Evolutionary conservation across 2,329 filamentous ascomycete genomes (phyloP).

Genomic region (Dactylellina sp.): DNA sequence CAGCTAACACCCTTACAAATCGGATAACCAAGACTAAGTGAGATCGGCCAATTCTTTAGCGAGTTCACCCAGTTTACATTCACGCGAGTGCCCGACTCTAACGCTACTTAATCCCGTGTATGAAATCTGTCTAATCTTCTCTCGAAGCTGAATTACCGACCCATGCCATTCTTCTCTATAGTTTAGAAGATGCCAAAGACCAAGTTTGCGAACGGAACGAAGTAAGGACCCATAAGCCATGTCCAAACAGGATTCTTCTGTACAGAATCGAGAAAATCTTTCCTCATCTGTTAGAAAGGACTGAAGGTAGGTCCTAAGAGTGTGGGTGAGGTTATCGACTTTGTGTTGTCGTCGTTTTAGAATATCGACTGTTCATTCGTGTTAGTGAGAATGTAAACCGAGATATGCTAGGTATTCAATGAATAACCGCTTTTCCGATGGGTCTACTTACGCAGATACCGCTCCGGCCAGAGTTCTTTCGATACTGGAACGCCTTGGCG

Average conservation of each 20-base stretch:
- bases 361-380: too few relatives aligned
- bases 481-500: background rate
- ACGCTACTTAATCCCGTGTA: background rate
- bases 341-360: background rate
- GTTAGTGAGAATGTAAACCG: background rate
- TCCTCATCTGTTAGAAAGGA: background rate
- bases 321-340: background rate
- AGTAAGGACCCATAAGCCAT: constrained; percentile 13
- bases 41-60: too few relatives aligned
- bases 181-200: constrained; percentile 9
- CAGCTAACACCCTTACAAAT: too few relatives aligned
- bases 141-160: background rate
- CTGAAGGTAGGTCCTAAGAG: constrained; percentile 1
- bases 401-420: too few relatives aligned
- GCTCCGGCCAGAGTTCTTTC: constrained; percentile 4
- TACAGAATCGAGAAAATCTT: background rate
- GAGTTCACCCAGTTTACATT: too few relatives aligned
- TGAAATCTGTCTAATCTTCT: background rate
- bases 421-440: background rate
- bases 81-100: too few relatives aligned
- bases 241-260: background rate
- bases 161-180: constrained; percentile 3
- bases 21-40: too few relatives aligned
- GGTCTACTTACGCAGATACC: background rate
- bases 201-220: constrained; percentile 1